A percentile compares a stretch with the other conserved stretches of the same genome.
These are phyloP conservation scores for Metschnikowia borealis DNA, from an alignment of 805 yeast species.

Conservation along the genomic window DNA sequence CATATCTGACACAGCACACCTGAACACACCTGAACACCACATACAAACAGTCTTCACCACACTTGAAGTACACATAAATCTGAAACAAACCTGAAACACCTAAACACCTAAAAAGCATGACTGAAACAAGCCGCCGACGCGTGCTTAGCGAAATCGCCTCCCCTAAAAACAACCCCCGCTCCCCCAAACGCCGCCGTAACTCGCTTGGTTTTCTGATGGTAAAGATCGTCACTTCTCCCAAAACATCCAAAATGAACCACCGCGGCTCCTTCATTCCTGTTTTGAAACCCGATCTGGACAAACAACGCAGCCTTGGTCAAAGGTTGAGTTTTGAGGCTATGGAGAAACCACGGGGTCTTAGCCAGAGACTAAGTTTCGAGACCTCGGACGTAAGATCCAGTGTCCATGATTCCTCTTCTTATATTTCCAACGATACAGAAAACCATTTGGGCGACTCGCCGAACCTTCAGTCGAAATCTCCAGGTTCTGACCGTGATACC, in stretches of 20 bases:
- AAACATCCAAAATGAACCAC: background rate
- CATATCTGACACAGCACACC: too few relatives aligned
- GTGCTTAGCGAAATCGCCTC: constrained; percentile 17
- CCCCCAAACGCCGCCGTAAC: constrained; percentile 11
- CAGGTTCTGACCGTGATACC: too few relatives aligned
- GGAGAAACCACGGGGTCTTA: too few relatives aligned
- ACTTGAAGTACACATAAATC: background rate
- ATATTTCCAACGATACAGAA: too few relatives aligned
- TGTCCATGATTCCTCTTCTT: background rate
- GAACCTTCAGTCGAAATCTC: too few relatives aligned
- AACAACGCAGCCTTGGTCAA: background rate
- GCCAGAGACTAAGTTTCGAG: background rate
- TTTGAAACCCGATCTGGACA: background rate
- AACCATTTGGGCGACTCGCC: too few relatives aligned
- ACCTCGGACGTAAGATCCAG: too few relatives aligned
- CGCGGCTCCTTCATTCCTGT: constrained; percentile 15
- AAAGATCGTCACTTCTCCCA: constrained; percentile 9
- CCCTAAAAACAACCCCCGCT: constrained; percentile 4
- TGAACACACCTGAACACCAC: too few relatives aligned
- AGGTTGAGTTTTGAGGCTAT: background rate
- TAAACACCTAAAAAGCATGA: background rate
- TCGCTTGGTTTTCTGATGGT: constrained; percentile 22
- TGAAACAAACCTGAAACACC: constrained; percentile 3
- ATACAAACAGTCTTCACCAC: background rate
- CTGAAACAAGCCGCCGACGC: constrained; percentile 15